Percentiles rank a stretch among this genome's conserved stretches.
phyloP scores from a whole-genome alignment of 2,329 filamentous ascomycete species.

The Byssoonygena ceratinophila region DNA sequence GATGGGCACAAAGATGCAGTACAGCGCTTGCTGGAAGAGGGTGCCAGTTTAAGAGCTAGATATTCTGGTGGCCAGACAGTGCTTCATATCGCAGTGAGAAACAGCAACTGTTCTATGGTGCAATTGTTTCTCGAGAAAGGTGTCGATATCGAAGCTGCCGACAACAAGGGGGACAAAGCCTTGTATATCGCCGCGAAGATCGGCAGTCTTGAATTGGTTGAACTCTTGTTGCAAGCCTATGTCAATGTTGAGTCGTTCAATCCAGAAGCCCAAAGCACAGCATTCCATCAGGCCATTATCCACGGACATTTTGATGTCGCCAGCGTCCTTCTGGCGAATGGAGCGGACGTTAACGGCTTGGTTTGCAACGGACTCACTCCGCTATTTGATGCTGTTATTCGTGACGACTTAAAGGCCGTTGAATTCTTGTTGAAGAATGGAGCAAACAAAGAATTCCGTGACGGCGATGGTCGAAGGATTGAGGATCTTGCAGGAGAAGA shows the following conservation, averaged over 20 bases:
- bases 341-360: conserved; percentile 1
- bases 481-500: conserved; percentile 7
- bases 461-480: conserved; percentile 3
- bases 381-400: conserved; percentile 10
- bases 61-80: conserved; percentile 18
- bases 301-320: not conserved
- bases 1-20: not conserved
- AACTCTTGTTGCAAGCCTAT: conserved; percentile 18
- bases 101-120: conserved; percentile 16
- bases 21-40: conserved; percentile 34
- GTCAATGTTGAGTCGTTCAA: conserved; percentile 13
- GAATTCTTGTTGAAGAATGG: conserved; percentile 12
- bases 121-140: conserved; percentile 16
- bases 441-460: conserved; percentile 11
- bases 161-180: conserved; percentile 17
- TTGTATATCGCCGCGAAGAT: conserved; percentile 18
- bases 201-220: conserved; percentile 16
- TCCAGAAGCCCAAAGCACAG: not conserved
- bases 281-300: not conserved
- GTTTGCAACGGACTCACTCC: not conserved
- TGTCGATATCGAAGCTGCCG: conserved; percentile 16
- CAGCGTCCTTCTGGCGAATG: not conserved
- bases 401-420: not conserved
- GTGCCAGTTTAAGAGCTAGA: conserved; percentile 39
- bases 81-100: conserved; percentile 20